Evolutionary conservation across 2,329 filamentous ascomycete genomes (phyloP), one percentile per base, ranked within the genome.

Genomic region (Paracoccidioides brasiliensis): DNA sequence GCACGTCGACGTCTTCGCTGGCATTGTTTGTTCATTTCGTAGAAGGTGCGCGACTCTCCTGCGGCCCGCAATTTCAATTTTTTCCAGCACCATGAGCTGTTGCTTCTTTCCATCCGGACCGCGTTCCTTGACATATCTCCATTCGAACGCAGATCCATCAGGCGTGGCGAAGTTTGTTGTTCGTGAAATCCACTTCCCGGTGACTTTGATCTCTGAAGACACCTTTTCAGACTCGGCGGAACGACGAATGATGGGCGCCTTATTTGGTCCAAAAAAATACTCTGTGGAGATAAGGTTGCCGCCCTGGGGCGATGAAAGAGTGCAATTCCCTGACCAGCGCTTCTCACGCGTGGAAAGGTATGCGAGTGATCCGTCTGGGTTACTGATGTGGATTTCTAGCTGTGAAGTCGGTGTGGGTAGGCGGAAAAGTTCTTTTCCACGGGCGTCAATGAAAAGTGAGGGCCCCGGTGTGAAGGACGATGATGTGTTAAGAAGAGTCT

Each of bases 221-320:
- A 40, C 54, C 5, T 52, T 56, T 15, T 66, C 61, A 7, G 67
- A 61, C 9, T 66, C 65, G 12, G 32, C 28, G 49, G 64, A 59
- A n/a, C 72, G 58, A 2, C 64, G 61, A 30, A 84, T 67, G 45
- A 73, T 66, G 3, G 81, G 80, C 5, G 77, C 73, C 2, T 73
- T 72, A 43, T 72, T 72, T 1, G 80, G 80, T 0, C 81, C 80
- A 61, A 78, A 82, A 59, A 75, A 76, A 66, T 83, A 83, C 3
- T 72, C 75, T 0, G 80, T 83, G 59, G 73, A 76, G n/a, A 81
- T 62, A 4, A 74, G 66, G 4, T 62, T 60, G 6, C 65, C 67
- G 5, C 56, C 44, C 15, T 67, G 61, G 12, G 72, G 70, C 40
- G 72, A 68, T 28, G 70, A 73, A 40, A 76, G 66, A 3, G 78